Percentiles rank a stretch among this genome's conserved stretches.
Conservation (phyloP, 495 filamentous ascomycete species). For the Hypoxylon rickii region DNA sequence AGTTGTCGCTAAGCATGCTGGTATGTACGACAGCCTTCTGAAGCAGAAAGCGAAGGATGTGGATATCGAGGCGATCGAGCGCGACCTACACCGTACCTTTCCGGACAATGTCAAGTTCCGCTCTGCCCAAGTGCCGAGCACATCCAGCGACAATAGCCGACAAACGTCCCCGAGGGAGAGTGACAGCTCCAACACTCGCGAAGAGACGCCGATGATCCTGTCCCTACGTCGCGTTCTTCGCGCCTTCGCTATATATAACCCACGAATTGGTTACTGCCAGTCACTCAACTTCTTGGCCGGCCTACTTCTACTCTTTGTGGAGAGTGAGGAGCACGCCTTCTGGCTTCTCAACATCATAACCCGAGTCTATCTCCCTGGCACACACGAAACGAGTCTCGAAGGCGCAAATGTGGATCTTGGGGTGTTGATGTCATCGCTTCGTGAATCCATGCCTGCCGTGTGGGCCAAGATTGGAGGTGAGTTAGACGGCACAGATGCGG, state of each 20-base stretch:
- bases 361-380: constrained; percentile 83
- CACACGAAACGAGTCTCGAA: constrained; percentile 89
- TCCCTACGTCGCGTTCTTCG: constrained; percentile 83
- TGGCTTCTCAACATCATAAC: constrained; percentile 95
- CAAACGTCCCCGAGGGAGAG: constrained; percentile 29
- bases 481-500: constrained; percentile 58
- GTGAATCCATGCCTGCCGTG: constrained; percentile 80
- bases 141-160: constrained; percentile 37
- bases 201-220: constrained; percentile 77
- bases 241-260: constrained; percentile 88
- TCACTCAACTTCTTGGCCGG: constrained; percentile 97
- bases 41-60: constrained; percentile 64
- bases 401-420: constrained; percentile 94
- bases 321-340: constrained; percentile 86
- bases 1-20: constrained; percentile 70
- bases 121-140: constrained; percentile 1
- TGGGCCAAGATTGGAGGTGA: constrained; percentile 88
- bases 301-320: constrained; percentile 87
- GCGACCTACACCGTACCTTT: constrained; percentile 93
- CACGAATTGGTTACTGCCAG: constrained; percentile 92
- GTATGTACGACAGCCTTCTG: constrained; percentile 74
- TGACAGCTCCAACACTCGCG: constrained; percentile 39
- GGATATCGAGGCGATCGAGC: constrained; percentile 90
- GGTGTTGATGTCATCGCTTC: constrained; percentile 84
- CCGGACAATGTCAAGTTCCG: constrained; percentile 89